phyloP scores from a whole-genome alignment of 257 asterid genomes.

The Solanum dulcamara region DNA sequence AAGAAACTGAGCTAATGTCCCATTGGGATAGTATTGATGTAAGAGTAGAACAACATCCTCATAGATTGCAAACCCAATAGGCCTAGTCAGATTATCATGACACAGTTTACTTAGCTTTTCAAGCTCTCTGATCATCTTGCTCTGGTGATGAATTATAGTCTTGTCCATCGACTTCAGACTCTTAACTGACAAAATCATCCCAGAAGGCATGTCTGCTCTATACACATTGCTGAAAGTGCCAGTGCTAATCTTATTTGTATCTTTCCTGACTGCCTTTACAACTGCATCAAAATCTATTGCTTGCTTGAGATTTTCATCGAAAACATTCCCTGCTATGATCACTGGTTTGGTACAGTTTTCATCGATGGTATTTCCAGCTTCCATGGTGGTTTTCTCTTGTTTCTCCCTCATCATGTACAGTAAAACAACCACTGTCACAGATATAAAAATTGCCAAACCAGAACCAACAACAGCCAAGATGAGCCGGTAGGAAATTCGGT shows the following conservation, averaged over 20 bases:
- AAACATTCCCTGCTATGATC: conserved; percentile 75
- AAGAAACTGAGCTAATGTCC: conserved; percentile 66
- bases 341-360: conserved; percentile 37
- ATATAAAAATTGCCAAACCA: conserved; percentile 71
- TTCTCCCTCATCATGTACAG: conserved; percentile 87
- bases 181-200: conserved; percentile 62
- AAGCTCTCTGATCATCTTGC: conserved; percentile 87
- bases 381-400: conserved; percentile 63
- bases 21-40: conserved; percentile 51
- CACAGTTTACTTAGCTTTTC: conserved; percentile 77
- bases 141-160: conserved; percentile 54
- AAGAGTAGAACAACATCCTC: conserved; percentile 71
- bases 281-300: conserved; percentile 83
- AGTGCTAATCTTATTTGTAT: conserved; percentile 49
- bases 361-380: conserved; percentile 20
- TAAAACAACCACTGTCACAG: conserved; percentile 64
- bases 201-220: conserved; percentile 95
- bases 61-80: conserved; percentile 66
- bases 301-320: conserved; percentile 71
- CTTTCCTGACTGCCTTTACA: conserved; percentile 67
- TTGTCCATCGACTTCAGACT: conserved; percentile 73
- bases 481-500: conserved; percentile 73
- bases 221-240: conserved; percentile 85
- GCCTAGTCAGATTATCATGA: conserved; percentile 77
- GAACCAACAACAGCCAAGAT: conserved; percentile 72